Base-by-base conservation (phyloP, 257 asterid genomes). In the Sherardia arvensis region DNA sequence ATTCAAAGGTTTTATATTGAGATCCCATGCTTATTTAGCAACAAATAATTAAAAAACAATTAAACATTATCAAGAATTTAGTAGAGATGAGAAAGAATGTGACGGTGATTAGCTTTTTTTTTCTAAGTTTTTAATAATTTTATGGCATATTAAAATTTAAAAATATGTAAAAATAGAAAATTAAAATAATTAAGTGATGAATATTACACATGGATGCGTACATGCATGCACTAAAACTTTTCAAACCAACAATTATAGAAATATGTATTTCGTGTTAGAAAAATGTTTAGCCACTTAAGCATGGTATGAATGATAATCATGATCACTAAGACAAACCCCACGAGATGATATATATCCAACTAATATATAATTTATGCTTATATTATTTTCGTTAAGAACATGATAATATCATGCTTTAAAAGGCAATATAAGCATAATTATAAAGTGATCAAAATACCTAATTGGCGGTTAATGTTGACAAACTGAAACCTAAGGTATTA, bases 321-420 rank as follows among this genome's bases (percentile, higher is more conserved):
- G 22, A 27, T 15, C 59, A 40, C 28, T 62, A 7, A n/a, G 69
- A 69, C 59, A 38, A 69, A 18, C 57, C 65, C 68, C 68, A 69
- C 56, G 55, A 53, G 43, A 34, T 17, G 2, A 57, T 30, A 9
- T 51, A 57, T 30, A 9, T 51, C 49, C 34, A 33, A 55, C 30
- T 36, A 48, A 43, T 36, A 36, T 62, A 7, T 12, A 23, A 6
- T 9, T 10, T 8, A 54, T 22, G n/a, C n/a, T n/a, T n/a, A n/a
- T n/a, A n/a, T n/a, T n/a, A 22, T 53, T 53, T 64, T 38, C 14
- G 4, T 32, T 40, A 38, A 62, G 18, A 36, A 61, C 47, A 40
- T 49, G 29, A 62, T 69, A 12, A 20, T 17, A 11, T 21, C 14
- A 15, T 45, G 56, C 26, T 63, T 14, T 3, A 27, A 20, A 26